A percentile compares a stretch with the other conserved stretches of the same genome.
Evolutionary conservation across 2,329 filamentous ascomycete species (phyloP).

Genomic region (Furcasterigmium furcatum): DNA sequence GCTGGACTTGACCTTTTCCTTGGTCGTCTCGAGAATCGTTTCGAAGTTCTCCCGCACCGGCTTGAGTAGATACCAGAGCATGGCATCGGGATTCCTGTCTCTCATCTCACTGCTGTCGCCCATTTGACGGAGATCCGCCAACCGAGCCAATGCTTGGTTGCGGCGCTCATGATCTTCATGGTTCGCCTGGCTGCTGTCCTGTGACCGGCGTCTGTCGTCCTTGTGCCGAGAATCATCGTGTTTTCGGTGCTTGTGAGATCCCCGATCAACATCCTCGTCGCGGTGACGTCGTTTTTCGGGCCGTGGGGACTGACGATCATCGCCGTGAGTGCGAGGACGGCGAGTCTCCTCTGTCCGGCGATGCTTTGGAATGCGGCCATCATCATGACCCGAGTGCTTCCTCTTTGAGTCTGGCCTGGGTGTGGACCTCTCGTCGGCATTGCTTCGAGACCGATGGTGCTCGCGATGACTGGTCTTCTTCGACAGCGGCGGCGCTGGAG

Average conservation of each 20-base stretch:
- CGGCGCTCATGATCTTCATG: slow-evolving; percentile 27
- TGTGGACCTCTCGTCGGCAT: slow-evolving; percentile 47
- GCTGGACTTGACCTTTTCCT: slow-evolving; percentile 58
- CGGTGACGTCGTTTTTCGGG: slow-evolving; percentile 23
- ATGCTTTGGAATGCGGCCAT: slow-evolving; percentile 38
- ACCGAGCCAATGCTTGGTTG: slow-evolving; percentile 34
- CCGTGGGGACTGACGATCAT: slow-evolving; percentile 29
- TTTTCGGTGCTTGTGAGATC: slow-evolving; percentile 27
- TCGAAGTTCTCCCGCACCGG: slow-evolving; percentile 59
- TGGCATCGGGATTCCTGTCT: slow-evolving; percentile 39
- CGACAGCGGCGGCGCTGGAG: slow-evolving; percentile 58
- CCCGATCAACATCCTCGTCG: slow-evolving; percentile 19
- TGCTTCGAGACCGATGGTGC: slow-evolving; percentile 47
- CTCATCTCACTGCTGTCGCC: slow-evolving; percentile 48
- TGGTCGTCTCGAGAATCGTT: slow-evolving; percentile 57
- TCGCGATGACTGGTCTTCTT: slow-evolving; percentile 47
- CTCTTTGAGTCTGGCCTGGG: slow-evolving; percentile 56
- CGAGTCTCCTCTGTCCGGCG: slow-evolving; percentile 36
- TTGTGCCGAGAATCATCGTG: slow-evolving; percentile 28
- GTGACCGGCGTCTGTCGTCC: slow-evolving; percentile 22
- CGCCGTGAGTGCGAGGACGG: slow-evolving; percentile 29
- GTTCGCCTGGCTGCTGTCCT: slow-evolving; percentile 8
- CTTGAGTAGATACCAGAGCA: slow-evolving; percentile 49
- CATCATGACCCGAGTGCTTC: slow-evolving; percentile 53
- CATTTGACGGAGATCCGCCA: slow-evolving; percentile 40